Evolutionary conservation across 2,329 filamentous ascomycete species (phyloP).

Genomic region (Pyricularia pennisetigena): DNA sequence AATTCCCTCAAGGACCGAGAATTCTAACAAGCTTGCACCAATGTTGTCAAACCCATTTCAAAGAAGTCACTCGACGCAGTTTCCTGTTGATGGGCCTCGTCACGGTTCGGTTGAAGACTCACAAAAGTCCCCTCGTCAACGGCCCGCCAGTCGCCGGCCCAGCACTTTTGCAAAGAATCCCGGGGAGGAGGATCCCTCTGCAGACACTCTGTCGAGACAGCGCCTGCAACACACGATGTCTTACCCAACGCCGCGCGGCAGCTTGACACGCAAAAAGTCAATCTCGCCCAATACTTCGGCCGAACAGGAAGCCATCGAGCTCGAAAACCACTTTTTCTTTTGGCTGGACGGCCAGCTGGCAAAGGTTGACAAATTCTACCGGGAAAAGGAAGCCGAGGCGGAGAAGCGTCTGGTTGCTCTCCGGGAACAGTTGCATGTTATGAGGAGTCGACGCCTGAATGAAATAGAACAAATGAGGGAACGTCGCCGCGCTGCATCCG

Average conservation of each 20-base stretch:
- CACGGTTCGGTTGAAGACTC: neutral
- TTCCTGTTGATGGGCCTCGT: neutral
- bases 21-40: constrained; percentile 10
- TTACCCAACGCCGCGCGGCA: constrained; percentile 4
- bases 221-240: neutral
- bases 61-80: neutral
- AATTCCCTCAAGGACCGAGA: constrained; percentile 22
- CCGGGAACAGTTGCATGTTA: constrained; percentile 80
- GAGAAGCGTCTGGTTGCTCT: constrained; percentile 60
- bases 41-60: constrained; percentile 2
- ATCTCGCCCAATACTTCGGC: constrained; percentile 11
- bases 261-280: constrained; percentile 10
- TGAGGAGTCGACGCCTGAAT: constrained; percentile 72
- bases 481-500: constrained; percentile 15
- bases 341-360: constrained; percentile 77
- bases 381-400: constrained; percentile 77
- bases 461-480: constrained; percentile 46
- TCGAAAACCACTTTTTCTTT: constrained; percentile 74
- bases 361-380: constrained; percentile 92
- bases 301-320: constrained; percentile 23
- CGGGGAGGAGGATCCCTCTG: neutral
- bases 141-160: neutral
- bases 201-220: neutral
- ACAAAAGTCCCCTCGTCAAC: neutral
- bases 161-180: neutral